Evolutionary conservation across 345 rosid genomes (phyloP), one percentile per base, ranked within the genome.

Genomic region (Noccaea bulbosa): DNA sequence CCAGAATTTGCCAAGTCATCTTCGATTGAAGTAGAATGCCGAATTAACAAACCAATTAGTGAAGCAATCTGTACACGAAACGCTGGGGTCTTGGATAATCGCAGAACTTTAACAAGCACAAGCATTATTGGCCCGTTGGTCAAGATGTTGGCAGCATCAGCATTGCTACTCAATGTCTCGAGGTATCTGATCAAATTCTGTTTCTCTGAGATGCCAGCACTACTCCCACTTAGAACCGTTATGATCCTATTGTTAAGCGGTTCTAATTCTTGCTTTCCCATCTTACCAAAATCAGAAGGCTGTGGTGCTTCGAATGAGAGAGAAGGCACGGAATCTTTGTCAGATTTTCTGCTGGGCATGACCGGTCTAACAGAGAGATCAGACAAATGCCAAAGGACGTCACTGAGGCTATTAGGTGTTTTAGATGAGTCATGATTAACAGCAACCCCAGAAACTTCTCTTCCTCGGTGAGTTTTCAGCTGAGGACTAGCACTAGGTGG

Each of bases 281-380:
- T 81, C 79, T 86, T 94, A 43, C 81, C 78, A 76, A 85, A 91
- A 68, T 91, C 96, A 72, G 98, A 72, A 43, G 88, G 82, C 62
- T 83, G 90, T 67, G 81, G 69, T 10, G 83, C 83, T 80, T 89
- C 96, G 58, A 94, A 91, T 35, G 96, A 87, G 62, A 91, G 90
- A 41, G 95, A 84, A 60, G 90, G 96, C 67, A 81, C 69, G 54
- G 58, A 72, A 56, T 83, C 92, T 85, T 86, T 94, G 70, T 89
- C 93, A 69, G 90, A 85, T 85, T 91, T 94, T 75, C 86, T 88
- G 78, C 89, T 86, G 46, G 99, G 99, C 97, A 94, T 88, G 63
- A 94, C 99, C 4, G 99, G 99, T 75, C 99, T 87, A 59, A 94
- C 95, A 14, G 98, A 84, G 66, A 91, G 95, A 80, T 94, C 99